Percentiles rank a stretch among this genome's conserved stretches.
phyloP scores from a whole-genome alignment of 139 green algal genomes.

The Chlorella sp. region DNA sequence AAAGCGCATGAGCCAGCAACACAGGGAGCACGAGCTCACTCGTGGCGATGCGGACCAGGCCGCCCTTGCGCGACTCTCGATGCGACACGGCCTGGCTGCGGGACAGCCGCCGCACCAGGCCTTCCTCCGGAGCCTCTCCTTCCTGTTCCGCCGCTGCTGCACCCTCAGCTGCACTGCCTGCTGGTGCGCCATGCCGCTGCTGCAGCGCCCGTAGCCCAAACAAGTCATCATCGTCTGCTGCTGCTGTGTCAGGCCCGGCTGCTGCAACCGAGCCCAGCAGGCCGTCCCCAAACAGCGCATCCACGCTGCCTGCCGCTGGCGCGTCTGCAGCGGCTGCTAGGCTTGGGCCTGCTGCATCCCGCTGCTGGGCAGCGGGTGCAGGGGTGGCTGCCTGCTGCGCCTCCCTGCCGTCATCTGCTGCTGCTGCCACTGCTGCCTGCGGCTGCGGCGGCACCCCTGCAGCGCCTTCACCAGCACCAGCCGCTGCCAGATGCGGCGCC shows the following conservation, averaged over 20 bases:
- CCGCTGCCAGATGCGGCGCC: neutral
- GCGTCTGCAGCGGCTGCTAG: neutral
- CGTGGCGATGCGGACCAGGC: neutral
- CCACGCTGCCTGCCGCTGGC: neutral
- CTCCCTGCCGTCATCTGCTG: neutral
- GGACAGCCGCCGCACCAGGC: conserved; percentile 8
- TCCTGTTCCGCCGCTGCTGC: neutral
- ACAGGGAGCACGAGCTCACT: neutral
- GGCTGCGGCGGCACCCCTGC: neutral
- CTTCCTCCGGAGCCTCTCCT: neutral
- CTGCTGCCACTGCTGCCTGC: neutral
- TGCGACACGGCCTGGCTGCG: conserved; percentile 9
- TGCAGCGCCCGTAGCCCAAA: conserved; percentile 28
- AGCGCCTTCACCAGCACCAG: neutral
- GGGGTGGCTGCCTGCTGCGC: too few species aligned
- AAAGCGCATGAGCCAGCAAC: too few species aligned
- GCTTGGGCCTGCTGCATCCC: neutral
- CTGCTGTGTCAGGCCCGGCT: neutral
- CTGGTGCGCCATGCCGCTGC: conserved; percentile 3
- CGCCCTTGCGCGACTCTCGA: too few species aligned
- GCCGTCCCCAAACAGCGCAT: neutral
- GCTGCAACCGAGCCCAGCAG: neutral
- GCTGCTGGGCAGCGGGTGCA: neutral
- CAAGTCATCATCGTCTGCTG: conserved; percentile 37
- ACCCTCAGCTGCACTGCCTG: neutral